Percentiles rank a stretch among this genome's conserved stretches.
These are phyloP conservation scores for Epichloe typhina DNA, from an alignment of 2,329 filamentous ascomycete genomes.

Conservation along the genomic window DNA sequence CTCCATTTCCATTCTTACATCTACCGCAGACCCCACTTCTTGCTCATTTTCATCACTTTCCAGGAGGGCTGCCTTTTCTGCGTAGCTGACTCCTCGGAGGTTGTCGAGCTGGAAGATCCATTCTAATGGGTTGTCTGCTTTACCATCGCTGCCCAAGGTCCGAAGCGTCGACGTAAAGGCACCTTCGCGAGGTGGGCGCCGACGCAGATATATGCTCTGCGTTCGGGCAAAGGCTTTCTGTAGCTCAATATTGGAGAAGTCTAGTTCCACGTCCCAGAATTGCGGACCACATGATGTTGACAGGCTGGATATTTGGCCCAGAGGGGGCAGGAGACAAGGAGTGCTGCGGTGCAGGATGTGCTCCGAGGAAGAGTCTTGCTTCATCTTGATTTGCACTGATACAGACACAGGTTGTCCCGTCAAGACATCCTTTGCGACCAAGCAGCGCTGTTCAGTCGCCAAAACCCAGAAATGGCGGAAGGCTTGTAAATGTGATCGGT, in stretches of 20 bases:
- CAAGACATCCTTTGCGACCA: slow-evolving; percentile 77
- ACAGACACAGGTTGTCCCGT: slow-evolving; percentile 68
- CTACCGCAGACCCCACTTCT: slow-evolving; percentile 43
- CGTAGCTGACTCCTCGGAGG: slow-evolving; percentile 42
- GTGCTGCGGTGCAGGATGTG: slow-evolving; percentile 31
- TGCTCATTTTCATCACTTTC: slow-evolving; percentile 35
- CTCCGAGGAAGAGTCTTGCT: slow-evolving; percentile 24
- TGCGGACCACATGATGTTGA: slow-evolving; percentile 46
- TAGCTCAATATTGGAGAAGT: slow-evolving; percentile 55
- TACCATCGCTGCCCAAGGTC: slow-evolving; percentile 43
- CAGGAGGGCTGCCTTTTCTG: slow-evolving; percentile 53
- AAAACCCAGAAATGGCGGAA: slow-evolving; percentile 97
- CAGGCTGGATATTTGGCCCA: slow-evolving; percentile 48
- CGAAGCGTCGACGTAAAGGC: slow-evolving; percentile 63
- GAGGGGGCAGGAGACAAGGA: slow-evolving; percentile 53
- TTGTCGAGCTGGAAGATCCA: slow-evolving; percentile 59
- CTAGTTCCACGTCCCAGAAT: slow-evolving; percentile 72
- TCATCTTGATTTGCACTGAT: slow-evolving; percentile 53
- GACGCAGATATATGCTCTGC: slow-evolving; percentile 62
- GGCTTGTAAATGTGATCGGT: slow-evolving; percentile 86
- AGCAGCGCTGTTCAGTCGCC: slow-evolving; percentile 76
- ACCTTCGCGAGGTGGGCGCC: slow-evolving; percentile 53
- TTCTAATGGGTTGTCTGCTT: slow-evolving; percentile 40
- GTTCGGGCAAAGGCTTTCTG: slow-evolving; percentile 47
- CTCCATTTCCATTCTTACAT: slow-evolving; percentile 57